phyloP scores from a whole-genome alignment of 805 yeast genomes.

The Teunomyces aglyptinius region DNA sequence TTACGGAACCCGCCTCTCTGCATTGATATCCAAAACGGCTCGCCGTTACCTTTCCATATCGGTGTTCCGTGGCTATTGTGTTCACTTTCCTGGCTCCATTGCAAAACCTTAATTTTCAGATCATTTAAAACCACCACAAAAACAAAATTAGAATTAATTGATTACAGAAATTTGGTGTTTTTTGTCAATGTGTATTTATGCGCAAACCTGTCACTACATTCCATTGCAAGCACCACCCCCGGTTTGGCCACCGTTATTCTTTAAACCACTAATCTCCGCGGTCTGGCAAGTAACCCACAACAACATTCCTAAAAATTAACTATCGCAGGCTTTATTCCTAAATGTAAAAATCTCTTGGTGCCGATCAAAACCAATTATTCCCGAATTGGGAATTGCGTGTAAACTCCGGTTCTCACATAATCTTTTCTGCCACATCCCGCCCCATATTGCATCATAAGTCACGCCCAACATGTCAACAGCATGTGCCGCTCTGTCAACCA shows the following conservation, averaged over 20 bases:
- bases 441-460: not conserved
- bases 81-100: not conserved
- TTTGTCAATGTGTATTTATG: not conserved
- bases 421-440: not conserved
- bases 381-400: not conserved
- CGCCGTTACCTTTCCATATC: not conserved
- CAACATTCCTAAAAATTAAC: not conserved
- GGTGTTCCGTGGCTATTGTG: not conserved
- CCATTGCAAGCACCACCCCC: not conserved
- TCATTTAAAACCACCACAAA: not conserved
- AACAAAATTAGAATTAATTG: not conserved
- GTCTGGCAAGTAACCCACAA: not conserved
- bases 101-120: slow-evolving; percentile 1
- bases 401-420: not conserved
- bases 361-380: not conserved
- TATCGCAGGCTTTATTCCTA: not conserved
- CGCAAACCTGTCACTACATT: not conserved
- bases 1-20: not conserved
- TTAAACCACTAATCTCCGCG: too few relatives aligned
- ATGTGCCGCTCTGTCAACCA: not conserved
- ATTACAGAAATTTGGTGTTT: not conserved
- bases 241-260: not conserved
- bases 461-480: not conserved
- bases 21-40: not conserved
- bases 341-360: not conserved